phyloP scores from a whole-genome alignment of 148 eudicot genomes.

The Chenopodium suecicum region DNA sequence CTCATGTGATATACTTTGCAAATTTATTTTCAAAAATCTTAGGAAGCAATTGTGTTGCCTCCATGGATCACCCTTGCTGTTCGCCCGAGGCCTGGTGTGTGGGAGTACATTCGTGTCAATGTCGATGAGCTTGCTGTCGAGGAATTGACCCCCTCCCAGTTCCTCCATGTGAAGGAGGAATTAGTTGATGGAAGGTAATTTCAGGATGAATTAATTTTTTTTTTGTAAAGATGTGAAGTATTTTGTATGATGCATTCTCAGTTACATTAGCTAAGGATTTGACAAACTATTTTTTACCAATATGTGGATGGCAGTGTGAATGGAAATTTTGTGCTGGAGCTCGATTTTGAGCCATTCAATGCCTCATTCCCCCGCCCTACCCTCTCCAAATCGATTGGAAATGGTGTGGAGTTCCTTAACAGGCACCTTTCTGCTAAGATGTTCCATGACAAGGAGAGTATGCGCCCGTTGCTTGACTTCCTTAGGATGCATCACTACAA shows the following conservation, averaged over 20 bases:
- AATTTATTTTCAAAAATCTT: background rate
- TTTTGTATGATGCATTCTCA: background rate
- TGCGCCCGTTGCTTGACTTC: conserved; percentile 88
- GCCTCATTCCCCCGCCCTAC: conserved; percentile 88
- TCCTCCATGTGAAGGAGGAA: conserved; percentile 81
- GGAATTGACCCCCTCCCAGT: conserved; percentile 69
- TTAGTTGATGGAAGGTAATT: conserved; percentile 75
- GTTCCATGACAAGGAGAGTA: conserved; percentile 98
- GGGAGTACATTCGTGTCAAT: conserved; percentile 87
- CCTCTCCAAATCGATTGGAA: conserved; percentile 91
- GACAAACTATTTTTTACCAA: background rate
- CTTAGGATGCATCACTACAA: conserved; percentile 82
- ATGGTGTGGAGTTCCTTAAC: conserved; percentile 96
- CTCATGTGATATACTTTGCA: background rate
- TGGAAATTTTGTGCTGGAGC: conserved; percentile 90
- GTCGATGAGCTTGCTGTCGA: conserved; percentile 57
- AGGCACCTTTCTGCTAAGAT: conserved; percentile 97
- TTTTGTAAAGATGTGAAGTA: too few species aligned
- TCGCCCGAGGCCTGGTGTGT: conserved; percentile 91
- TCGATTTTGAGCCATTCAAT: conserved; percentile 93
- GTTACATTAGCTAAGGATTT: background rate
- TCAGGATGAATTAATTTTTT: too few species aligned
- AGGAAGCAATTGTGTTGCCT: conserved; percentile 85
- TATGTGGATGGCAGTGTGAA: conserved; percentile 41
- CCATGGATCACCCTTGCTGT: conserved; percentile 93